Conservation (phyloP, 1,284 basidiomycete species). For the Paramarasmius palmivorus region DNA sequence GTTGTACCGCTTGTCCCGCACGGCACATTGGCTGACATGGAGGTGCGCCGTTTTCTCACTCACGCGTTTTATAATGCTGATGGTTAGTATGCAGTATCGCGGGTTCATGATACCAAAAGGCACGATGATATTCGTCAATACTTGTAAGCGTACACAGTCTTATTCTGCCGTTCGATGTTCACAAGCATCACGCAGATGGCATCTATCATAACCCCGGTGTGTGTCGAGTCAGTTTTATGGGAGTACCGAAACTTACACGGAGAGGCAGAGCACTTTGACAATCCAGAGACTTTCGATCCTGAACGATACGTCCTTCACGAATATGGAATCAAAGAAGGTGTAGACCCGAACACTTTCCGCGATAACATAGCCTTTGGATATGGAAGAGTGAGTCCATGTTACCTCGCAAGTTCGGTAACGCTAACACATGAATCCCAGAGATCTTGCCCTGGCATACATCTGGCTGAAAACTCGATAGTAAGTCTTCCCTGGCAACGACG, state of each 20-base stretch:
- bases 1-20: conserved; percentile 20
- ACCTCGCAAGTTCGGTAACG: not conserved
- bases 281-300: conserved; percentile 20
- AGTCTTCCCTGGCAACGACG: not conserved
- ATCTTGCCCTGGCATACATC: conserved; percentile 29
- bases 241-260: not conserved
- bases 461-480: conserved; percentile 31
- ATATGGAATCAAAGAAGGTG: conserved; percentile 17
- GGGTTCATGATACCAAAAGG: conserved; percentile 19
- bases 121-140: conserved; percentile 19
- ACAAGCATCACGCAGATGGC: conserved; percentile 10
- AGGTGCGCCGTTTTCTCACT: conserved; percentile 2
- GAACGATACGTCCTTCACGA: conserved; percentile 17
- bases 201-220: conserved; percentile 21
- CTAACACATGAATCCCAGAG: conserved; percentile 10
- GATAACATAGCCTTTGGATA: conserved; percentile 16
- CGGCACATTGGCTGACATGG: conserved; percentile 8
- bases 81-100: conserved; percentile 8
- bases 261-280: conserved; percentile 16
- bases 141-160: conserved; percentile 11
- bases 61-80: not conserved
- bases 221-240: not conserved
- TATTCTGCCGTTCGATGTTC: not conserved
- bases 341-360: conserved; percentile 13
- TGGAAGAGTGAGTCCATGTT: conserved; percentile 16